Conservation (phyloP, 2,329 filamentous ascomycete species). For the Venturia aucupariae region DNA sequence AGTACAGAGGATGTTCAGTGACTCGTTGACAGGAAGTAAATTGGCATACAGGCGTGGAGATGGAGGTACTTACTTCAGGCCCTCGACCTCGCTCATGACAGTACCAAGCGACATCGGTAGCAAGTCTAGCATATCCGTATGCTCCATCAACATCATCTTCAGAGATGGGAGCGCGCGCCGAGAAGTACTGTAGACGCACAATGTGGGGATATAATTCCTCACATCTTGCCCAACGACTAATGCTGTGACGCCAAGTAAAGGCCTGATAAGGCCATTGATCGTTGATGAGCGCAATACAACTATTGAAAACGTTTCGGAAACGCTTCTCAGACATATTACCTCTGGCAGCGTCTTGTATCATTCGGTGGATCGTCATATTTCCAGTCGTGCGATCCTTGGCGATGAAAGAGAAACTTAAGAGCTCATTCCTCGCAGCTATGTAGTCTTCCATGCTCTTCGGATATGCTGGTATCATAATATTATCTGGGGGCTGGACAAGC, state of each 20-base stretch:
- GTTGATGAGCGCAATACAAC: slow-evolving; percentile 15
- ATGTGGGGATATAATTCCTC: slow-evolving; percentile 18
- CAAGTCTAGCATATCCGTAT: slow-evolving; percentile 14
- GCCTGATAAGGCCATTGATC: slow-evolving; percentile 17
- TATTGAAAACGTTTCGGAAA: slow-evolving; percentile 13
- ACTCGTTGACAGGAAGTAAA: not conserved
- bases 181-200: slow-evolving; percentile 9
- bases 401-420: slow-evolving; percentile 14
- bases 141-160: slow-evolving; percentile 9
- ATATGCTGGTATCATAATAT: slow-evolving; percentile 9
- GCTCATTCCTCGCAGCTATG: slow-evolving; percentile 13
- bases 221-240: slow-evolving; percentile 16
- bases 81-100: slow-evolving; percentile 17
- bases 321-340: slow-evolving; percentile 6
- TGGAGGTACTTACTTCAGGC: not conserved
- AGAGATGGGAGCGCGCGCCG: slow-evolving; percentile 9
- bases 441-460: slow-evolving; percentile 9
- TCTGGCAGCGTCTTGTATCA: slow-evolving; percentile 16
- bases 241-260: slow-evolving; percentile 17
- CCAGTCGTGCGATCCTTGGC: not conserved
- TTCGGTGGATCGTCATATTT: slow-evolving; percentile 14
- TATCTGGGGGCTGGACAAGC: not conserved
- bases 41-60: not conserved
- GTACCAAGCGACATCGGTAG: slow-evolving; percentile 18
- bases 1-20: too few species aligned